Conservation (phyloP, 805 yeast genomes). For the Candida andamanensis region DNA sequence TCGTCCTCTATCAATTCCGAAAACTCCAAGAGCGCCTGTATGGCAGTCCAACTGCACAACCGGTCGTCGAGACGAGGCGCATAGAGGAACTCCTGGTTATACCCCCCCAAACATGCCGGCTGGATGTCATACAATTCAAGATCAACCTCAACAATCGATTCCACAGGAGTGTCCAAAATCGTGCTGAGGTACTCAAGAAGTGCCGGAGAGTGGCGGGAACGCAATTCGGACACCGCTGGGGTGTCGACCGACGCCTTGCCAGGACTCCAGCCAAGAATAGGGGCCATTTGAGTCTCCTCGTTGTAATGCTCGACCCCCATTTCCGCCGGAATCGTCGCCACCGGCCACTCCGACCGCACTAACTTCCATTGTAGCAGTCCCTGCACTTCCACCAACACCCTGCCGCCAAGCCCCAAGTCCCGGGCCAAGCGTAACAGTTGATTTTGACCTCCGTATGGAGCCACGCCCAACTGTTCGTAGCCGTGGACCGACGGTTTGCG, state of each 20-base stretch:
- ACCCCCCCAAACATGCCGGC: constrained; percentile 32
- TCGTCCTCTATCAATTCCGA: constrained; percentile 11
- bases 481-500: constrained; percentile 61
- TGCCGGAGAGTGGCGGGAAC: constrained; percentile 29
- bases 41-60: constrained; percentile 34
- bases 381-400: constrained; percentile 47
- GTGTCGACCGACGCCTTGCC: constrained; percentile 1
- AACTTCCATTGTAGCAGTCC: constrained; percentile 38
- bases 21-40: constrained; percentile 27
- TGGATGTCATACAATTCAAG: constrained; percentile 35
- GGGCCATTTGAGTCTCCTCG: constrained; percentile 71
- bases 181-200: constrained; percentile 29
- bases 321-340: constrained; percentile 77
- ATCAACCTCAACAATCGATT: constrained; percentile 26
- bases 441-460: constrained; percentile 76
- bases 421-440: constrained; percentile 73
- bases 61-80: constrained; percentile 40
- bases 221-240: not conserved
- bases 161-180: constrained; percentile 17
- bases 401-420: constrained; percentile 81
- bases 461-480: constrained; percentile 73
- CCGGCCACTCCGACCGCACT: constrained; percentile 58
- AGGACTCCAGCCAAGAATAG: constrained; percentile 56
- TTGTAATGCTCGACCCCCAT: constrained; percentile 77
- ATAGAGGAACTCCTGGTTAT: constrained; percentile 30